Evolutionary conservation across 768 basidiomycete species (phyloP).

Genomic region (Podaxis rugospora): DNA sequence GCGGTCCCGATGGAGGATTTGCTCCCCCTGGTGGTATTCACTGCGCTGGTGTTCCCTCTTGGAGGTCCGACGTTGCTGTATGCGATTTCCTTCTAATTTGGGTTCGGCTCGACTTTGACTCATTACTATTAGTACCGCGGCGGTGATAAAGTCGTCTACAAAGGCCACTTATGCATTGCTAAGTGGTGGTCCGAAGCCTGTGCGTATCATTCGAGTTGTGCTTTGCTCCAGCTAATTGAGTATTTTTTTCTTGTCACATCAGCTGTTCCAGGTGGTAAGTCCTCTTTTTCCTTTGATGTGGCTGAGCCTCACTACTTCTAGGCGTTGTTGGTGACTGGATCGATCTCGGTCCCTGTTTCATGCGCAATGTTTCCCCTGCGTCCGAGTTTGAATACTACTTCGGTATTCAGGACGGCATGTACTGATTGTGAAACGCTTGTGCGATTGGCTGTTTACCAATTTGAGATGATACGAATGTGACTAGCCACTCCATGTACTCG

Average conservation of each 20-base stretch:
- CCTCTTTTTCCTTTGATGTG: not conserved
- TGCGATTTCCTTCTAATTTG: slow-evolving; percentile 29
- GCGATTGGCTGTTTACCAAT: not conserved
- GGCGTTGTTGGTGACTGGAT: slow-evolving; percentile 29
- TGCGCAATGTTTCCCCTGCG: not conserved
- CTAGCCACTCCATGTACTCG: not conserved
- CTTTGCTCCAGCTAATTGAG: not conserved
- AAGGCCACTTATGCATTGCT: slow-evolving; percentile 47
- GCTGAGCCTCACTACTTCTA: slow-evolving; percentile 5
- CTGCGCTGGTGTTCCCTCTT: slow-evolving; percentile 40
- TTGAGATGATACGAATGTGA: not conserved
- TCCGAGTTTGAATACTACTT: not conserved
- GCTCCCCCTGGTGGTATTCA: slow-evolving; percentile 22
- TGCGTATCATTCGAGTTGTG: slow-evolving; percentile 1
- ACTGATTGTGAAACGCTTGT: not conserved
- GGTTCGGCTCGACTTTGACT: not conserved
- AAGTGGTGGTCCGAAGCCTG: slow-evolving; percentile 44
- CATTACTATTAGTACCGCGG: slow-evolving; percentile 32
- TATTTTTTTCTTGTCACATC: not conserved
- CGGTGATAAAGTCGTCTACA: slow-evolving; percentile 31
- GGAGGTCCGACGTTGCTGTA: slow-evolving; percentile 33
- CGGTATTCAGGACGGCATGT: not conserved
- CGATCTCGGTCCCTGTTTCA: slow-evolving; percentile 26
- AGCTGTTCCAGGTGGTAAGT: slow-evolving; percentile 28
- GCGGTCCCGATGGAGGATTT: slow-evolving; percentile 8